Evolutionary conservation across 768 basidiomycete genomes (phyloP).

Genomic region (Suillus americanus): DNA sequence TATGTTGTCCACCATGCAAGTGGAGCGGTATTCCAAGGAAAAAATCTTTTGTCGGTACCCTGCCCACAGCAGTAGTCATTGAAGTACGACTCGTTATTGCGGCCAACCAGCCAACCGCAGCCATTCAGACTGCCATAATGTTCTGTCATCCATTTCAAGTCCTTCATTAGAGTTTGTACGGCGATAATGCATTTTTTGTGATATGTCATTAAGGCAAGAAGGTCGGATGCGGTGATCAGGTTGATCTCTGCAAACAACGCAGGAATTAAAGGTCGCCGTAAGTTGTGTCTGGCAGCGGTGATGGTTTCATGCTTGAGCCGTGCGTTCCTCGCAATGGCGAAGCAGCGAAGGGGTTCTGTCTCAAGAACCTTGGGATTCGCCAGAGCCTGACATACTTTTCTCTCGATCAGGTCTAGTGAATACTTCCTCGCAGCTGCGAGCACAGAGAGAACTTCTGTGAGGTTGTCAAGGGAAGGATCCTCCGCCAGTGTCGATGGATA

Average conservation of each 20-base stretch:
- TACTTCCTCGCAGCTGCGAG: conserved; percentile 29
- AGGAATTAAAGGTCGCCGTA: conserved; percentile 20
- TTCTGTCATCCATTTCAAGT: conserved; percentile 10
- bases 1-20: conserved; percentile 26
- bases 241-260: conserved; percentile 20
- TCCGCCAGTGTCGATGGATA: conserved; percentile 26
- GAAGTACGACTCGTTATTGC: too few relatives aligned
- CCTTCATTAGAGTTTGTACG: neutral
- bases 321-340: conserved; percentile 28
- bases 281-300: conserved; percentile 23
- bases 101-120: conserved; percentile 14
- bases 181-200: conserved; percentile 8
- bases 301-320: conserved; percentile 20
- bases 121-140: conserved; percentile 9
- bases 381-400: conserved; percentile 18
- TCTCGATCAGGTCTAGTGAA: conserved; percentile 10
- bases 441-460: conserved; percentile 20
- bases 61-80: neutral
- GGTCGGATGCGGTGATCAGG: conserved; percentile 19
- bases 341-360: conserved; percentile 22
- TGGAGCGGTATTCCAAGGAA: neutral
- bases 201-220: conserved; percentile 16
- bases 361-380: conserved; percentile 12
- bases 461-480: conserved; percentile 15
- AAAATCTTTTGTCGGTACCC: neutral